Conservation (phyloP, 2,329 filamentous ascomycete species). For the Penicillium sp. region DNA sequence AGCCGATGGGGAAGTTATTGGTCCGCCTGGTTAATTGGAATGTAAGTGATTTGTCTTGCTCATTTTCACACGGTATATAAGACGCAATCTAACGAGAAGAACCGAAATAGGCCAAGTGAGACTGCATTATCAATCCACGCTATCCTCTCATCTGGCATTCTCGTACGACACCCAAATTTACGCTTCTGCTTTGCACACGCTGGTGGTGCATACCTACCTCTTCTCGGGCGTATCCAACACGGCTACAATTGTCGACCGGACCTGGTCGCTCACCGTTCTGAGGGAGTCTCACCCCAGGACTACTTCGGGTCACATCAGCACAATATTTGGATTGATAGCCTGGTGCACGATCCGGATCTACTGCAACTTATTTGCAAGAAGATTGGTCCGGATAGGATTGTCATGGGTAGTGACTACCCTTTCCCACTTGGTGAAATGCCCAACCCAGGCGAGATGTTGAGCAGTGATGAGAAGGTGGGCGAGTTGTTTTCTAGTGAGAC, state of each 20-base stretch:
- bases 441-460: conserved; percentile 24
- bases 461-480: conserved; percentile 16
- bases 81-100: background rate
- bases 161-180: background rate
- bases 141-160: background rate
- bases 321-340: conserved; percentile 26
- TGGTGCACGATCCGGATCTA: conserved; percentile 26
- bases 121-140: background rate
- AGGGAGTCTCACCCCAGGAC: conserved; percentile 13
- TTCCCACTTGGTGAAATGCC: conserved; percentile 29
- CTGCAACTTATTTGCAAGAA: conserved; percentile 27
- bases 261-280: conserved; percentile 17
- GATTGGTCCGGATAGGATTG: conserved; percentile 20
- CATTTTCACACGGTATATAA: background rate
- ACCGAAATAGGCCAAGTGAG: background rate
- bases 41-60: background rate
- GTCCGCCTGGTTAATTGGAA: background rate
- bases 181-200: background rate
- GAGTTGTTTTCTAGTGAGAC: conserved; percentile 17
- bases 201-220: background rate
- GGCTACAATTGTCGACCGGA: conserved; percentile 19
- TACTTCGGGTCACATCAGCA: conserved; percentile 23
- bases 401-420: conserved; percentile 31
- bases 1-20: background rate
- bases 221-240: conserved; percentile 21